These are phyloP conservation scores for Monosporozyma servazzii DNA, from an alignment of 805 yeast genomes.

Conservation along the genomic window DNA sequence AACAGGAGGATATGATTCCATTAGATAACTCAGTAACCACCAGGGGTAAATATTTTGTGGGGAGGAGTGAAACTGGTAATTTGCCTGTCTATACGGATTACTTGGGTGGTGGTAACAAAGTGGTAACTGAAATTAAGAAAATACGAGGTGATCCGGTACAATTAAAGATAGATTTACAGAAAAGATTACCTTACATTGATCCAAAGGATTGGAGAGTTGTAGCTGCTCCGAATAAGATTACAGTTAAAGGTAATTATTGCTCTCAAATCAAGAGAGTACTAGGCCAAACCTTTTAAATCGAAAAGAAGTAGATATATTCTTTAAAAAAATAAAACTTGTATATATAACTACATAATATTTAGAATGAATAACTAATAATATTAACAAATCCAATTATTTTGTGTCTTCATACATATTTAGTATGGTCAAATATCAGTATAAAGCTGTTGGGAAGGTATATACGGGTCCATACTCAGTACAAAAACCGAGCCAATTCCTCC, in stretches of 20 bases:
- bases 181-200: constrained; percentile 37
- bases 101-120: constrained; percentile 46
- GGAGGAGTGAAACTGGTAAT: constrained; percentile 52
- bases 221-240: constrained; percentile 44
- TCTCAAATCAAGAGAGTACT: constrained; percentile 28
- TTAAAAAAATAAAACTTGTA: neutral
- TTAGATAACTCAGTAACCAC: constrained; percentile 13
- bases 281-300: constrained; percentile 1
- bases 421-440: neutral
- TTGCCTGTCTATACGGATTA: constrained; percentile 73
- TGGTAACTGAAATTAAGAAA: constrained; percentile 65
- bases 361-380: neutral
- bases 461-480: constrained; percentile 23
- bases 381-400: neutral
- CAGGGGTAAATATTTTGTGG: constrained; percentile 27
- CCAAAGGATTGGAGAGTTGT: constrained; percentile 39
- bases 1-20: constrained; percentile 23
- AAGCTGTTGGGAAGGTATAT: neutral
- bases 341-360: neutral
- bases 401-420: neutral
- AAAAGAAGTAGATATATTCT: neutral
- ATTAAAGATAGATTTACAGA: constrained; percentile 57
- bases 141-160: constrained; percentile 59
- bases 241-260: constrained; percentile 41
- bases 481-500: constrained; percentile 29